Evolutionary conservation across 1,284 basidiomycete genomes (phyloP).

Genomic region (Meira miltonrushii): DNA sequence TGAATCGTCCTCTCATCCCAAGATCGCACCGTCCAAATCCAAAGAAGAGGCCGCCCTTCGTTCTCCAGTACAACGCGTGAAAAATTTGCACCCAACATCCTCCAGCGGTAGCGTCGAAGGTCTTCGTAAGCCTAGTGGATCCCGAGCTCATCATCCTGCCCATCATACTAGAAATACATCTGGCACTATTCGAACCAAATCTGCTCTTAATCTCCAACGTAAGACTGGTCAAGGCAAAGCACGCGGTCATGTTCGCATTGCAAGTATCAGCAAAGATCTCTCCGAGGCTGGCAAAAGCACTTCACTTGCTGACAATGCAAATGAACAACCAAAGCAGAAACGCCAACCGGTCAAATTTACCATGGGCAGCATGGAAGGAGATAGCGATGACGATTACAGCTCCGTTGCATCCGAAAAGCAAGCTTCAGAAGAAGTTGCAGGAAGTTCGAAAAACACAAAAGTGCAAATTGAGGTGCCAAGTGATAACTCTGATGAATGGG

Average conservation of each 20-base stretch:
- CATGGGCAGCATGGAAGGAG: conserved; percentile 44
- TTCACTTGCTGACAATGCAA: too few species aligned
- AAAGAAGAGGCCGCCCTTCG: too few species aligned
- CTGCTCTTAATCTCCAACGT: too few species aligned
- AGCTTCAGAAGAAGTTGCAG: conserved; percentile 10
- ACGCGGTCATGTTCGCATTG: too few species aligned
- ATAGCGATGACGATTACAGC: conserved; percentile 30
- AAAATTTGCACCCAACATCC: background rate
- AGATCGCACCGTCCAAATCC: too few species aligned
- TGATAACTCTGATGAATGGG: conserved; percentile 43
- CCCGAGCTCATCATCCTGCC: background rate
- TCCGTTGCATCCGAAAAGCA: conserved; percentile 14
- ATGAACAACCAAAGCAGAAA: background rate
- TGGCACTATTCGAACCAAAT: too few species aligned
- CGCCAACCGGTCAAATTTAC: conserved; percentile 35
- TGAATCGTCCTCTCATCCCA: too few species aligned
- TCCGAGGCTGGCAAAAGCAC: too few species aligned
- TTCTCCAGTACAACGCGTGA: too few species aligned
- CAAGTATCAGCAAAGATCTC: too few species aligned
- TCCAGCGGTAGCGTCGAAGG: background rate
- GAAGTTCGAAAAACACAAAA: conserved; percentile 12
- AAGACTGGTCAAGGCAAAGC: too few species aligned
- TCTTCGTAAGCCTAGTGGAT: background rate
- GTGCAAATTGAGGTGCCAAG: conserved; percentile 16
- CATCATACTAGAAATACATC: background rate